Evolutionary conservation across 139 green algal species (phyloP).

Genomic region (Dunaliella primolecta): DNA sequence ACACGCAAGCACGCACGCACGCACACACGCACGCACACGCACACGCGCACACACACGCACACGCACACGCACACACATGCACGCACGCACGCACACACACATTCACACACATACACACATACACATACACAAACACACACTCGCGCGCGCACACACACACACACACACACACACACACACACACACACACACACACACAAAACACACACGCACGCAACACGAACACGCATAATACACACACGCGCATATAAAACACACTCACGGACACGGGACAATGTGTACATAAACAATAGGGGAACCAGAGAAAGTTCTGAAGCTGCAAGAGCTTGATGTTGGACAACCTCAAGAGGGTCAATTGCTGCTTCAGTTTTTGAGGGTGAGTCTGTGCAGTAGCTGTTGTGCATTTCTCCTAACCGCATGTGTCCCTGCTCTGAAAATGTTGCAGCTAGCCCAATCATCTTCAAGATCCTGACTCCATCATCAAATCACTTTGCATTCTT

Average conservation of each 20-base stretch:
- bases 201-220: not conserved
- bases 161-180: constrained; percentile 15
- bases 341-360: constrained; percentile 67
- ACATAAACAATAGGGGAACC: not conserved
- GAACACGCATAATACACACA: constrained; percentile 13
- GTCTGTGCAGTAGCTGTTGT: too few relatives aligned
- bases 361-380: constrained; percentile 63
- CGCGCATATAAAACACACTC: not conserved
- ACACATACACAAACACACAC: not conserved
- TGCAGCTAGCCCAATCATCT: too few relatives aligned
- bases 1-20: too few relatives aligned
- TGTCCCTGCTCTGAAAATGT: too few relatives aligned
- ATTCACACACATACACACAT: constrained; percentile 1
- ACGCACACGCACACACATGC: constrained; percentile 13
- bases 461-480: too few relatives aligned
- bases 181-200: constrained; percentile 6
- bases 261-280: constrained; percentile 56
- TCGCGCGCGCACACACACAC: not conserved
- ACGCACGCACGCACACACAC: constrained; percentile 9
- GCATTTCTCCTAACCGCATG: too few relatives aligned
- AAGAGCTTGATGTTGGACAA: constrained; percentile 87
- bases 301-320: constrained; percentile 93
- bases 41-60: constrained; percentile 4
- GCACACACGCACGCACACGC: too few relatives aligned
- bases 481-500: too few relatives aligned